Conservation (phyloP, 2,329 filamentous ascomycete genomes). For the Fusarium fujikuroi region DNA sequence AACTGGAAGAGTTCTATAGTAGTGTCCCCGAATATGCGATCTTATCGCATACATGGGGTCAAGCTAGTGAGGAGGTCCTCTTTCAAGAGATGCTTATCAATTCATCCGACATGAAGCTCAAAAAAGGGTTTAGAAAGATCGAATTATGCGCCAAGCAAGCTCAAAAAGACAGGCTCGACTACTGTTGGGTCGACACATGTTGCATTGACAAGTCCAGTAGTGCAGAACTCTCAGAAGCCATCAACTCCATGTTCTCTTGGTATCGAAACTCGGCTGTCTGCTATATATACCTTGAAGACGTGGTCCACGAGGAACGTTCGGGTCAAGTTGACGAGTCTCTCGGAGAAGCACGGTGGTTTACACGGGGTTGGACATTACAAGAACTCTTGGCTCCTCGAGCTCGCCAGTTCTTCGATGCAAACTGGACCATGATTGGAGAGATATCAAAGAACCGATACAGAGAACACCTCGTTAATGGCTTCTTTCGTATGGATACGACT, state of each 20-base stretch:
- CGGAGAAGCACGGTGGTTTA: slow-evolving; percentile 33
- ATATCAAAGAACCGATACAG: slow-evolving; percentile 20
- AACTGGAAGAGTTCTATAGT: slow-evolving; percentile 27
- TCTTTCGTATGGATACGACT: background rate
- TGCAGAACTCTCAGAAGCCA: slow-evolving; percentile 46
- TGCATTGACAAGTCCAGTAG: slow-evolving; percentile 42
- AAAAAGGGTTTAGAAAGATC: slow-evolving; percentile 43
- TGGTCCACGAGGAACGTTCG: background rate
- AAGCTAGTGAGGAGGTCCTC: slow-evolving; percentile 1
- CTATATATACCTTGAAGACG: slow-evolving; percentile 42
- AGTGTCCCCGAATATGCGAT: slow-evolving; percentile 32
- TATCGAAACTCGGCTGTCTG: slow-evolving; percentile 40
- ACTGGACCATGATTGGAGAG: slow-evolving; percentile 44
- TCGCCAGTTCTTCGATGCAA: slow-evolving; percentile 43
- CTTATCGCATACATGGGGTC: slow-evolving; percentile 35
- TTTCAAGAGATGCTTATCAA: slow-evolving; percentile 6
- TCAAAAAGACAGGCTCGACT: slow-evolving; percentile 13
- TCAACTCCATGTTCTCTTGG: slow-evolving; percentile 45
- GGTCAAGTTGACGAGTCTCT: slow-evolving; percentile 1
- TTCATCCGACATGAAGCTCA: background rate
- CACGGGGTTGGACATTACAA: slow-evolving; percentile 42
- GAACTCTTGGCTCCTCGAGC: slow-evolving; percentile 45
- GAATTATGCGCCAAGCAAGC: slow-evolving; percentile 31
- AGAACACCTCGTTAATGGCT: background rate
- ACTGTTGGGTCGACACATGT: slow-evolving; percentile 48